phyloP scores from a whole-genome alignment of 495 filamentous ascomycete species.

The Penicillium desertorum region DNA sequence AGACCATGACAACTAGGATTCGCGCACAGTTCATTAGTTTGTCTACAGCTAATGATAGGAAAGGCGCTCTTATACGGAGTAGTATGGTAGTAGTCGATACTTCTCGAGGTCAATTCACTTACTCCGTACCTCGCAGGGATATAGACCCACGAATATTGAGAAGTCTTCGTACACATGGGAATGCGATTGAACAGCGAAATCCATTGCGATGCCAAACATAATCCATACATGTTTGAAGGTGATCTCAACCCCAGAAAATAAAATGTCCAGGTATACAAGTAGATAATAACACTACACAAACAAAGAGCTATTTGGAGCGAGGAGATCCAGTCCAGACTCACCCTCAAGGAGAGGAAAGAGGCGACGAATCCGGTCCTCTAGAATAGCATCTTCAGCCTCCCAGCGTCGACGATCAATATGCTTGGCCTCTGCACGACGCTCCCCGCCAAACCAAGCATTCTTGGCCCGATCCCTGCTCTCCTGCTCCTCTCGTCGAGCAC shows the following conservation, averaged over 20 bases:
- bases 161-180: background rate
- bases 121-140: background rate
- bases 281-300: constrained; percentile 35
- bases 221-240: background rate
- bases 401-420: constrained; percentile 36
- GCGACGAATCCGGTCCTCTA: constrained; percentile 41
- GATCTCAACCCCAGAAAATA: background rate
- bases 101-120: background rate
- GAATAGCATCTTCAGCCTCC: constrained; percentile 41
- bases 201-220: background rate
- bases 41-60: background rate
- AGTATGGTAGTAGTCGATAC: background rate
- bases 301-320: constrained; percentile 39
- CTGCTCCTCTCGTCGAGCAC: constrained; percentile 48
- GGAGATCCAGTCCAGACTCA: constrained; percentile 30
- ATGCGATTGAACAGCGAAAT: background rate
- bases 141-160: background rate
- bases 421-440: constrained; percentile 29
- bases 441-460: constrained; percentile 53
- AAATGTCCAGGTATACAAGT: background rate
- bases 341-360: constrained; percentile 37
- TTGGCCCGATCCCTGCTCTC: constrained; percentile 36
- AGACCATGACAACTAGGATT: background rate
- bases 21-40: background rate
- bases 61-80: background rate